These are phyloP conservation scores for Rhizophagus clarus DNA, from an alignment of 192 early-diverging fungal species.

Conservation along the genomic window DNA sequence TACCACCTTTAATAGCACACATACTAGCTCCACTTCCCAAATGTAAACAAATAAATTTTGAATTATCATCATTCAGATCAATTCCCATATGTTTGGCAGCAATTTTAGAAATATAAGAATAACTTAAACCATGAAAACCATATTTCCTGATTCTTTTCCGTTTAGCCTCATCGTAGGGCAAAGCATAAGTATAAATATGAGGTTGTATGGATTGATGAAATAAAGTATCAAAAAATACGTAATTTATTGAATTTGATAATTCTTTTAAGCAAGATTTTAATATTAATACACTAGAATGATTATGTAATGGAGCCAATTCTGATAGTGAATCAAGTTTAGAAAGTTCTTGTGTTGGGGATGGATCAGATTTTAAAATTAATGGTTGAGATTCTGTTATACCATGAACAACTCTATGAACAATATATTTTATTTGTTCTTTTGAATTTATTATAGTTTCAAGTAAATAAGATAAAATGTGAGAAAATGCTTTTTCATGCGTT, in stretches of 20 bases:
- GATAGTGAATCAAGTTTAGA: constrained; percentile 28
- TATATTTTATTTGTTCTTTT: constrained; percentile 3
- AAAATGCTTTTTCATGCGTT: neutral
- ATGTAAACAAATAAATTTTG: constrained; percentile 33
- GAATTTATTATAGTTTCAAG: neutral
- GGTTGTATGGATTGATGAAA: constrained; percentile 32
- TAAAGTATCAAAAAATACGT: constrained; percentile 35
- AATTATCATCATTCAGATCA: constrained; percentile 3
- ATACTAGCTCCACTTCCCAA: constrained; percentile 32
- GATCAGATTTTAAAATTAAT: neutral
- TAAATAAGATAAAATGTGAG: neutral
- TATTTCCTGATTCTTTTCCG: constrained; percentile 33
- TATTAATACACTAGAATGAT: constrained; percentile 29
- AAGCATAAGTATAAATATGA: constrained; percentile 35
- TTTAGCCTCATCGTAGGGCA: constrained; percentile 24
- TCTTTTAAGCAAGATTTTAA: constrained; percentile 20
- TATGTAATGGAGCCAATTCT: constrained; percentile 36
- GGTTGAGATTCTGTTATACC: neutral
- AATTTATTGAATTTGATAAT: constrained; percentile 22
- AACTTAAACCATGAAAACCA: constrained; percentile 35
- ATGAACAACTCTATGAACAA: neutral
- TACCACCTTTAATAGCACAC: constrained; percentile 28
- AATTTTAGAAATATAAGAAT: constrained; percentile 28
- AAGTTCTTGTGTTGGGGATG: neutral
- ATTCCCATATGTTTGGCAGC: constrained; percentile 24